These are phyloP conservation scores for Sclerotinia minor DNA, from an alignment of 2,329 filamentous ascomycete species.

Conservation along the genomic window DNA sequence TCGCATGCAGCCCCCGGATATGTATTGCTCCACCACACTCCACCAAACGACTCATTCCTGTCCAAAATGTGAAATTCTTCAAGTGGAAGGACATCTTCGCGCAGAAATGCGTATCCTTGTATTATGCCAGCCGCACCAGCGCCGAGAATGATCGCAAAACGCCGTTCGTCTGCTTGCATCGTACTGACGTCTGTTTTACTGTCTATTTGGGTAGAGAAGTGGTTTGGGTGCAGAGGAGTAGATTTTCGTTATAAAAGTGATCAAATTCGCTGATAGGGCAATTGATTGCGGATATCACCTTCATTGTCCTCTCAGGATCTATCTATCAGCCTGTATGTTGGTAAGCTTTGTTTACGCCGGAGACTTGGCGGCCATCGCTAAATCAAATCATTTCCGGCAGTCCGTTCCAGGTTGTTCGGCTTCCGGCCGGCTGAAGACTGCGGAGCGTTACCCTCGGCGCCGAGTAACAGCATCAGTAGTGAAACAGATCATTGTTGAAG, in stretches of 20 bases:
- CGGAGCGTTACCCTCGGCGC: constrained; percentile 6
- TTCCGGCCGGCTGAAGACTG: constrained; percentile 8
- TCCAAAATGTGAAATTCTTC: constrained; percentile 21
- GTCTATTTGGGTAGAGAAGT: constrained; percentile 6
- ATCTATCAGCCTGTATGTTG: constrained; percentile 10
- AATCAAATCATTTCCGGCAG: constrained; percentile 10
- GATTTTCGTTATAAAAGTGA: constrained; percentile 10
- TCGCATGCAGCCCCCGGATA: constrained; percentile 21
- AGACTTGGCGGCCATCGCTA: constrained; percentile 4
- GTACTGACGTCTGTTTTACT: constrained; percentile 5
- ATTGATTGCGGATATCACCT: constrained; percentile 9
- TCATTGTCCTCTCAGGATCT: constrained; percentile 6
- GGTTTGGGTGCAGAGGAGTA: constrained; percentile 9
- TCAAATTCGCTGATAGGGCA: constrained; percentile 5
- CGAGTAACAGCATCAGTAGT: constrained; percentile 10
- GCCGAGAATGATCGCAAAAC: constrained; percentile 10
- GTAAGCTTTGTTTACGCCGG: constrained; percentile 7
- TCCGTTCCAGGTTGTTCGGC: constrained; percentile 9
- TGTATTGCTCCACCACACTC: constrained; percentile 14
- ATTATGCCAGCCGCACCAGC: constrained; percentile 18
- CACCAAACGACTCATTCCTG: constrained; percentile 8
- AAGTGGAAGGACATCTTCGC: constrained; percentile 10
- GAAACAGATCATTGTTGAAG: constrained; percentile 10
- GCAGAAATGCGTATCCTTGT: constrained; percentile 17
- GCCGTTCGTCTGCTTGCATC: constrained; percentile 16